These are phyloP conservation scores for Citrullus mucosospermus DNA, from an alignment of 306 rosid genomes.

Conservation along the genomic window DNA sequence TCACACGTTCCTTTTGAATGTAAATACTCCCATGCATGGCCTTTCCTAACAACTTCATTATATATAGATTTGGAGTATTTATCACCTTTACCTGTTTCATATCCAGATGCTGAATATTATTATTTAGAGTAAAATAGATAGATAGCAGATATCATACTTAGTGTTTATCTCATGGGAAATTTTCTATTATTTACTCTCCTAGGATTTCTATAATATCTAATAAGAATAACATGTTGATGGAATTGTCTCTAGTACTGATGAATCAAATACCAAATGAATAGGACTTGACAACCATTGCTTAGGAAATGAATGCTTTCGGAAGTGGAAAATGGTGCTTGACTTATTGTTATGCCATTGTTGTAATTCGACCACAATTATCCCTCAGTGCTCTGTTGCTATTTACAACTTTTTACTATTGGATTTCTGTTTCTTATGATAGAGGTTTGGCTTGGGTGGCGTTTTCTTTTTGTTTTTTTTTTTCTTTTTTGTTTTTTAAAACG, in stretches of 20 bases:
- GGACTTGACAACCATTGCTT: slow-evolving; percentile 76
- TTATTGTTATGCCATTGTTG: slow-evolving; percentile 52
- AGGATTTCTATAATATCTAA: background rate
- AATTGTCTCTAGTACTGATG: slow-evolving; percentile 62
- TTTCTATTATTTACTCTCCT: background rate
- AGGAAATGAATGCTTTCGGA: slow-evolving; percentile 71
- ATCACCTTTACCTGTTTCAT: background rate
- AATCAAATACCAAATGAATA: slow-evolving; percentile 66
- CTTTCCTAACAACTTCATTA: background rate
- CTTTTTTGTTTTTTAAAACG: slow-evolving; percentile 19
- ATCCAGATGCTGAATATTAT: background rate
- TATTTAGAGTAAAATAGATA: background rate
- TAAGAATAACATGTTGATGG: slow-evolving; percentile 12
- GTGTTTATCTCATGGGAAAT: background rate
- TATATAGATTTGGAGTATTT: slow-evolving; percentile 1
- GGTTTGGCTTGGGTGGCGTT: too few relatives aligned
- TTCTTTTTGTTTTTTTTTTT: too few relatives aligned
- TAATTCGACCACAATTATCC: slow-evolving; percentile 58
- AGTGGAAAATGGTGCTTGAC: slow-evolving; percentile 58
- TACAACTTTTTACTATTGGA: slow-evolving; percentile 81
- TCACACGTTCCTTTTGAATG: background rate
- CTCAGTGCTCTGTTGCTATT: slow-evolving; percentile 55
- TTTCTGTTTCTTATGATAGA: slow-evolving; percentile 79
- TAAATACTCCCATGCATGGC: slow-evolving; percentile 9
- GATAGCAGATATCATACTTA: background rate